Conservation (phyloP, 73 alveolate genomes). For the Paraurostyla sp. region DNA sequence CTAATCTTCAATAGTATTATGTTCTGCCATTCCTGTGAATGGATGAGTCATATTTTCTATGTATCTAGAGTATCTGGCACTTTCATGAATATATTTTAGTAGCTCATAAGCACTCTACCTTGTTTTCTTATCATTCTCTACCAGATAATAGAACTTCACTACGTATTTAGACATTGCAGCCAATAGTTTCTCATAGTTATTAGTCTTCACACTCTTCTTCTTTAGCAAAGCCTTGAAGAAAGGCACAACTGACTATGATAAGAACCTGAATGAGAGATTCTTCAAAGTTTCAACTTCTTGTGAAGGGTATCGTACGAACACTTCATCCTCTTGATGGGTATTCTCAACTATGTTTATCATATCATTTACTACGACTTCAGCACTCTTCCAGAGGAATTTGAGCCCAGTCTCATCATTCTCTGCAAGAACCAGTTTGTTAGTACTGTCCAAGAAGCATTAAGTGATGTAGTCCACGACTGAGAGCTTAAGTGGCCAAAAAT, state of each 20-base stretch:
- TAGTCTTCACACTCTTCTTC: not conserved
- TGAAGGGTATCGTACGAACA: constrained; percentile 16
- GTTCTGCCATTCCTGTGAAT: constrained; percentile 43
- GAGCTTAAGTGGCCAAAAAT: constrained; percentile 68
- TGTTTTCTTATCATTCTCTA: not conserved
- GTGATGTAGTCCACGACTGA: constrained; percentile 41
- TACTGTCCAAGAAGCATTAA: constrained; percentile 53
- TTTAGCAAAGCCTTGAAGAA: constrained; percentile 57
- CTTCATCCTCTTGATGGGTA: constrained; percentile 30
- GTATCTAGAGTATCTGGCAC: constrained; percentile 26
- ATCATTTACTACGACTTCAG: constrained; percentile 51
- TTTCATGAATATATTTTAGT: constrained; percentile 5
- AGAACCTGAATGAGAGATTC: not conserved
- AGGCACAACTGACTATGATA: constrained; percentile 9
- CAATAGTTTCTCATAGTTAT: constrained; percentile 21
- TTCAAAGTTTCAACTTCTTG: constrained; percentile 1
- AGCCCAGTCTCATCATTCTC: constrained; percentile 34
- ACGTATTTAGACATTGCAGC: constrained; percentile 22
- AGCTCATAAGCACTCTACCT: not conserved
- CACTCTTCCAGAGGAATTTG: constrained; percentile 16
- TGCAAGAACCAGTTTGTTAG: not conserved
- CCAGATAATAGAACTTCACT: constrained; percentile 37
- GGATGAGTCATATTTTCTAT: constrained; percentile 68
- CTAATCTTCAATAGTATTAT: constrained; percentile 20
- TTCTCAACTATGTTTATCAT: constrained; percentile 41